Percentiles rank a stretch among this genome's conserved stretches.
phyloP scores from a whole-genome alignment of 1,139 yeast genomes.

The Geotrichum carabidarum region DNA sequence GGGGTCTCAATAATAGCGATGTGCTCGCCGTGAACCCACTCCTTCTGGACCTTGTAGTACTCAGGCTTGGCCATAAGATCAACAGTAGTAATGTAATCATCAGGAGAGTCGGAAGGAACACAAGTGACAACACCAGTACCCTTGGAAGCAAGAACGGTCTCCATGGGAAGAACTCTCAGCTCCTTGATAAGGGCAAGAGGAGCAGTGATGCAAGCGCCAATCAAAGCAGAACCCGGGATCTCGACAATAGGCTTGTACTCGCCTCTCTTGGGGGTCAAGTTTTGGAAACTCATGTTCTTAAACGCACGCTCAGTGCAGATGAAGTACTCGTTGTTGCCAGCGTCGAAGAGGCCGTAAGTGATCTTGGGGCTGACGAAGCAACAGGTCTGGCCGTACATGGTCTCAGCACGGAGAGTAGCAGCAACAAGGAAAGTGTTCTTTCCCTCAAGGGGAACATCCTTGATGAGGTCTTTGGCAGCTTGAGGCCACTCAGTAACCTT shows the following conservation, averaged over 20 bases:
- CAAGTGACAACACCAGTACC: conserved; percentile 99
- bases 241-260: conserved; percentile 54
- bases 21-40: conserved; percentile 74
- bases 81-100: conserved; percentile 80
- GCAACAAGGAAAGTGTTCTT: conserved; percentile 83
- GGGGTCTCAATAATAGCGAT: conserved; percentile 73
- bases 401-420: conserved; percentile 97
- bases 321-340: conserved; percentile 70
- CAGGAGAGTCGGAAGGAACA: conserved; percentile 98
- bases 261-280: conserved; percentile 86
- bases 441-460: conserved; percentile 43
- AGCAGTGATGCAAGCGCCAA: conserved; percentile 84
- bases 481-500: conserved; percentile 56
- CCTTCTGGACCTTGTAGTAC: conserved; percentile 76
- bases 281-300: conserved; percentile 95
- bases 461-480: conserved; percentile 49
- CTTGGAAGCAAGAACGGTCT: conserved; percentile 85
- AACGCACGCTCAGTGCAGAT: conserved; percentile 95
- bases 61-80: conserved; percentile 89
- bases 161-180: conserved; percentile 92
- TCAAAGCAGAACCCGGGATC: conserved; percentile 65
- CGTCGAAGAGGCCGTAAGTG: conserved; percentile 84
- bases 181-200: conserved; percentile 71
- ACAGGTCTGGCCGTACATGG: conserved; percentile 98
- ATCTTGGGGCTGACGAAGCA: conserved; percentile 96